A percentile compares a stretch with the other conserved stretches of the same genome.
Evolutionary conservation across 768 basidiomycete species (phyloP).

Genomic region (Sarcomyxa edulis): DNA sequence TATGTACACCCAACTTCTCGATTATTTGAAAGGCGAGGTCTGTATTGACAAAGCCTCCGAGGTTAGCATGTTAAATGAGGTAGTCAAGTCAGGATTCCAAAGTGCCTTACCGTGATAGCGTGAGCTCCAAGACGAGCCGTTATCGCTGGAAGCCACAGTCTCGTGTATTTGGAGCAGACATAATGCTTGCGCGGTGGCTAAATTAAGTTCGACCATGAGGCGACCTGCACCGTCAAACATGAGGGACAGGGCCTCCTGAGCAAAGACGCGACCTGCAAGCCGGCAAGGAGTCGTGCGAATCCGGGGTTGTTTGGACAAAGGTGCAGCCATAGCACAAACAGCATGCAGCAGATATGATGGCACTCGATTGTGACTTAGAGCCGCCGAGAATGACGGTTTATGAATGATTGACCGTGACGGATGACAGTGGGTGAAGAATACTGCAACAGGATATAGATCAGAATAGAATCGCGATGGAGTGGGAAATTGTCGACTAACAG

Average conservation of each 20-base stretch:
- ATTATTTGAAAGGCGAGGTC: slow-evolving; percentile 66
- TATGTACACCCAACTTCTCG: slow-evolving; percentile 59
- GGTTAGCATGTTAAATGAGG: background rate
- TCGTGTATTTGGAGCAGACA: slow-evolving; percentile 70
- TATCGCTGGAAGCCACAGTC: slow-evolving; percentile 40
- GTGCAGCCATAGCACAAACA: slow-evolving; percentile 75
- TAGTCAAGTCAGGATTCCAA: background rate
- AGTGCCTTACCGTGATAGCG: slow-evolving; percentile 43
- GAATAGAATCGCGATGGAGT: slow-evolving; percentile 7
- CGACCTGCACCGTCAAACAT: slow-evolving; percentile 72
- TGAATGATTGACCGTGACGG: slow-evolving; percentile 74
- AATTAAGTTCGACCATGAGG: slow-evolving; percentile 54
- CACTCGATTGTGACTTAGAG: slow-evolving; percentile 60
- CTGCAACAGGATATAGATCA: slow-evolving; percentile 29
- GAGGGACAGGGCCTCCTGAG: slow-evolving; percentile 54
- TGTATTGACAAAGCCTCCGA: slow-evolving; percentile 21
- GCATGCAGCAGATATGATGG: slow-evolving; percentile 69
- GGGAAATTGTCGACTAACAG: slow-evolving; percentile 36
- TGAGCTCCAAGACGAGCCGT: slow-evolving; percentile 29
- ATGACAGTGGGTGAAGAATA: slow-evolving; percentile 80
- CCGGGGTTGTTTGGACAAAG: slow-evolving; percentile 61
- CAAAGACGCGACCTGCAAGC: slow-evolving; percentile 48
- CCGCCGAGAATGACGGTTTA: slow-evolving; percentile 68
- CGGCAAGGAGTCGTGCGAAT: slow-evolving; percentile 50
- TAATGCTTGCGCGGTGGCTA: slow-evolving; percentile 73